phyloP scores from a whole-genome alignment of 306 rosid genomes.

The Cucurbita pepo region DNA sequence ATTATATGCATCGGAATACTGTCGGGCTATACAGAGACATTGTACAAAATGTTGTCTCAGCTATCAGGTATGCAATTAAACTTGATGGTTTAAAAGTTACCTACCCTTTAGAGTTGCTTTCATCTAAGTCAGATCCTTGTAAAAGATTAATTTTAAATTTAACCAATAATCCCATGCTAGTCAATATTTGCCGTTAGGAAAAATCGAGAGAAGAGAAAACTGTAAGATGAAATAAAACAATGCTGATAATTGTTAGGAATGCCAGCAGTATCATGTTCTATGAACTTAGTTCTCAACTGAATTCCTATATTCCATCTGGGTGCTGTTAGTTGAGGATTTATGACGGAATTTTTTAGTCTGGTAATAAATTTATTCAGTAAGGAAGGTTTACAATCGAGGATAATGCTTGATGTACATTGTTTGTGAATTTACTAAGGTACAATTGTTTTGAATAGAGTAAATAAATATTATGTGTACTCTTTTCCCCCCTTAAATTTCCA shows the following conservation, averaged over 20 bases:
- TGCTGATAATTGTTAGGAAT: background rate
- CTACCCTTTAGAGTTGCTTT: background rate
- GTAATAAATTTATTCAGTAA: background rate
- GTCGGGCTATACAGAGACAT: slow-evolving; percentile 83
- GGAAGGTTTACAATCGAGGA: background rate
- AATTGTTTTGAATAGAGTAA: background rate
- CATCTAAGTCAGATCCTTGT: too few species aligned
- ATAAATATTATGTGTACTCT: background rate
- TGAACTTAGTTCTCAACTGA: background rate
- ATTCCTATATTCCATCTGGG: background rate
- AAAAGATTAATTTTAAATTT: background rate
- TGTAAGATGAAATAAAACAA: background rate
- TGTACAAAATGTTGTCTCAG: slow-evolving; percentile 82
- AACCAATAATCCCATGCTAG: background rate
- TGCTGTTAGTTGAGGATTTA: background rate
- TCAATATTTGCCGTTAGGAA: background rate
- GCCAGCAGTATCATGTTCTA: background rate
- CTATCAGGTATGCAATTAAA: slow-evolving; percentile 57
- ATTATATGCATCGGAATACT: slow-evolving; percentile 87
- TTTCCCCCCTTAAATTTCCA: background rate
- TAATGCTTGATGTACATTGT: background rate
- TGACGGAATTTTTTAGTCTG: background rate
- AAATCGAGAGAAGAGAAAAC: background rate
- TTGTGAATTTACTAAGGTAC: background rate
- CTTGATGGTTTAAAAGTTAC: slow-evolving; percentile 5